phyloP scores from a whole-genome alignment of 331 rosid genomes.

The Quercus tomentella region DNA sequence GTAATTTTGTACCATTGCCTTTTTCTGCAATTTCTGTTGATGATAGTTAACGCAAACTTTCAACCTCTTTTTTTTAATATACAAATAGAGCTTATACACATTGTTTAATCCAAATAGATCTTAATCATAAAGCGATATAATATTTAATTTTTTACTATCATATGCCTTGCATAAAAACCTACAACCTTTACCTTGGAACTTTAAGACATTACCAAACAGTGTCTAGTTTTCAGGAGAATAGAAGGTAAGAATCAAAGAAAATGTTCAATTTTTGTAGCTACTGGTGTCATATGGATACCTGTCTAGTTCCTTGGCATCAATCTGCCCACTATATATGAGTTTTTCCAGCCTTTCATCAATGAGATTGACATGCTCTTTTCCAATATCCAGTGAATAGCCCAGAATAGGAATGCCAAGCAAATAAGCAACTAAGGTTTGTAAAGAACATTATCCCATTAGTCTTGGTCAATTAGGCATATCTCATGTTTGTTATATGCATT shows the following conservation, averaged over 20 bases:
- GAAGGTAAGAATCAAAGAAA: not conserved
- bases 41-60: not conserved
- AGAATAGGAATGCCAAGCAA: constrained; percentile 87
- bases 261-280: not conserved
- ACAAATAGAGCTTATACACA: too few species aligned
- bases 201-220: not conserved
- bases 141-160: not conserved
- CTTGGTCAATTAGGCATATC: not conserved
- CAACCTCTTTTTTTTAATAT: not conserved
- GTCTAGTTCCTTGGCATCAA: constrained; percentile 86
- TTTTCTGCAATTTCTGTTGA: not conserved
- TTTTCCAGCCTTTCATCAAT: constrained; percentile 79
- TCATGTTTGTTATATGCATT: constrained; percentile 1
- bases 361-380: constrained; percentile 96
- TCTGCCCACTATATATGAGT: constrained; percentile 82
- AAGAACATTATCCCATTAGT: not conserved
- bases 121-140: not conserved
- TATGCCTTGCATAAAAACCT: not conserved
- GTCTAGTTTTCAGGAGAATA: not conserved
- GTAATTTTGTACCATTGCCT: not conserved
- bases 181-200: not conserved
- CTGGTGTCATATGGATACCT: constrained; percentile 28
- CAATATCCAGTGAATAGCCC: constrained; percentile 85
- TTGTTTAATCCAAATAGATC: too few species aligned
- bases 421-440: constrained; percentile 56